Conservation (phyloP, 2,329 filamentous ascomycete species). For the Pyrenochaeta sp. region DNA sequence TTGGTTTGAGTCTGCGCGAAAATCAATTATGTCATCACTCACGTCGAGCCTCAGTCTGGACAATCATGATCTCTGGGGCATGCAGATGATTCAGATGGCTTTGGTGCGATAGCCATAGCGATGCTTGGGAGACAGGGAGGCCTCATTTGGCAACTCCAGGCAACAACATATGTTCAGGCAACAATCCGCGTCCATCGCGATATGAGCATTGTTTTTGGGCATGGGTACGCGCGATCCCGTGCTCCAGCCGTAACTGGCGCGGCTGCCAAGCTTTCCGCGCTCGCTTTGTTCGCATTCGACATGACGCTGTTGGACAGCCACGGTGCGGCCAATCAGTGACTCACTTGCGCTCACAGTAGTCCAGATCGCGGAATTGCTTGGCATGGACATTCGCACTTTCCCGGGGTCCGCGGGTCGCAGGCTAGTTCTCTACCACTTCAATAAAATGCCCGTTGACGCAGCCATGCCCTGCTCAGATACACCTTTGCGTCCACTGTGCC, state of each 20-base stretch:
- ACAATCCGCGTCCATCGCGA: background rate
- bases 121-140: too few relatives aligned
- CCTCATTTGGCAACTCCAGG: background rate
- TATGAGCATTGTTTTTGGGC: background rate
- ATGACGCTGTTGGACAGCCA: background rate
- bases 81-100: too few relatives aligned
- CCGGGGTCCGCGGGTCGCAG: background rate
- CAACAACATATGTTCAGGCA: background rate
- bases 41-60: background rate
- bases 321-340: background rate
- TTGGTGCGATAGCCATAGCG: too few relatives aligned
- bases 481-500: constrained; percentile 14
- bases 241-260: constrained; percentile 2
- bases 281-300: constrained; percentile 8
- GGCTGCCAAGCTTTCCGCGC: too few relatives aligned
- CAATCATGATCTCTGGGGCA: too few relatives aligned
- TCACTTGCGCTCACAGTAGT: background rate
- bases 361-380: background rate
- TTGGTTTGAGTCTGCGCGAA: constrained; percentile 21
- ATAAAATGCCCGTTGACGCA: background rate
- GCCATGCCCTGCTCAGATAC: background rate
- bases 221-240: constrained; percentile 15
- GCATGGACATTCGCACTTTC: background rate
- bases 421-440: background rate
- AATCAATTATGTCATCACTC: constrained; percentile 23